Evolutionary conservation across 805 yeast genomes (phyloP).

Genomic region (Starmerella etchellsii): DNA sequence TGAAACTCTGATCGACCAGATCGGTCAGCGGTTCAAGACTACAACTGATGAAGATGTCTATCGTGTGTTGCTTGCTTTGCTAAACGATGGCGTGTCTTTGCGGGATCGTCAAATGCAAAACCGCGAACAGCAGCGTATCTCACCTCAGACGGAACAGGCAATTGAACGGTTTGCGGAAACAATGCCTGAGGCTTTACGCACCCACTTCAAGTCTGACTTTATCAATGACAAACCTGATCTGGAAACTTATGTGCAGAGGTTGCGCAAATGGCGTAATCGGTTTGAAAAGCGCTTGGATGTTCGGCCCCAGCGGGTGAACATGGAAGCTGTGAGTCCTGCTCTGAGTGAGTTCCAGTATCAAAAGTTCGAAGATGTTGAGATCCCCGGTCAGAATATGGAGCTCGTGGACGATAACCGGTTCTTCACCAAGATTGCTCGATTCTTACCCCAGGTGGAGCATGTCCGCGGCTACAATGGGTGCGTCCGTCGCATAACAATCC

Average conservation of each 20-base stretch:
- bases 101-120: constrained; percentile 78
- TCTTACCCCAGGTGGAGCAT: constrained; percentile 75
- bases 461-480: constrained; percentile 85
- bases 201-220: constrained; percentile 85
- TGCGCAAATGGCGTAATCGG: constrained; percentile 86
- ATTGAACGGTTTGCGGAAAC: constrained; percentile 84
- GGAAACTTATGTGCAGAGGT: constrained; percentile 69
- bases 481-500: constrained; percentile 71
- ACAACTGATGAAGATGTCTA: constrained; percentile 94
- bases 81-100: constrained; percentile 87
- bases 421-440: constrained; percentile 85
- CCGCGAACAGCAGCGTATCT: constrained; percentile 73
- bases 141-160: constrained; percentile 82
- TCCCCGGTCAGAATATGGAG: constrained; percentile 90
- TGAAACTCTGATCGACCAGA: constrained; percentile 92
- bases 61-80: constrained; percentile 76
- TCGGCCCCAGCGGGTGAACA: constrained; percentile 60
- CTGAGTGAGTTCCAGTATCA: constrained; percentile 95
- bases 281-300: constrained; percentile 85
- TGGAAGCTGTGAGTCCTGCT: constrained; percentile 89
- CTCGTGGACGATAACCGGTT: constrained; percentile 82
- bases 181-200: constrained; percentile 76
- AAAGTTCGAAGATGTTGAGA: constrained; percentile 92
- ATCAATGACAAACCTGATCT: constrained; percentile 76
- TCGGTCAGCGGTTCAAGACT: constrained; percentile 82